A percentile compares a stretch with the other conserved stretches of the same genome.
phyloP scores from a whole-genome alignment of 2,329 filamentous ascomycete species.

The Xylariales sp. region DNA sequence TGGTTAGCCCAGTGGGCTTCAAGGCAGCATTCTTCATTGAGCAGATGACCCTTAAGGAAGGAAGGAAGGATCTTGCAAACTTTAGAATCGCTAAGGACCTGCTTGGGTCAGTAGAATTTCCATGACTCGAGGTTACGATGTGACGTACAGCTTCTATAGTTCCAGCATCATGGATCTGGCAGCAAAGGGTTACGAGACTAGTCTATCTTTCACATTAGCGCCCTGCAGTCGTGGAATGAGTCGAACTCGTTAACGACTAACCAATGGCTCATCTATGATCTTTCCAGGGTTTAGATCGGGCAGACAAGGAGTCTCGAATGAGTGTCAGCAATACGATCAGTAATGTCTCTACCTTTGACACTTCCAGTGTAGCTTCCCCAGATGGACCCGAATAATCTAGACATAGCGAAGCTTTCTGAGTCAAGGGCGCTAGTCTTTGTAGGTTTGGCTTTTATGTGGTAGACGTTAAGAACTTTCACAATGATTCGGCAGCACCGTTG shows the following conservation, averaged over 20 bases:
- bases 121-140: background rate
- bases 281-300: constrained; percentile 1
- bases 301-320: too few relatives aligned
- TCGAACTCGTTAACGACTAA: too few relatives aligned
- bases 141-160: constrained; percentile 1
- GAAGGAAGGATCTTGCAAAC: constrained; percentile 29
- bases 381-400: background rate
- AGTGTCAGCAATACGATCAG: too few relatives aligned
- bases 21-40: constrained; percentile 38
- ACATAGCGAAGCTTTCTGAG: background rate
- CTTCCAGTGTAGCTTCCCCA: background rate
- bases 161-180: constrained; percentile 2
- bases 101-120: background rate
- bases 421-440: background rate
- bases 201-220: too few relatives aligned
- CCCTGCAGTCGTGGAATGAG: too few relatives aligned
- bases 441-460: too few relatives aligned
- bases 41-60: constrained; percentile 37
- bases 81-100: constrained; percentile 30
- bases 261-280: constrained; percentile 3
- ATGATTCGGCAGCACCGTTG: too few relatives aligned
- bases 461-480: too few relatives aligned
- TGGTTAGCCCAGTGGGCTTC: constrained; percentile 38
- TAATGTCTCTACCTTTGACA: background rate
- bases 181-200: constrained; percentile 1